Base-by-base conservation (phyloP, 139 green algal species). In the Closterium sp. region DNA sequence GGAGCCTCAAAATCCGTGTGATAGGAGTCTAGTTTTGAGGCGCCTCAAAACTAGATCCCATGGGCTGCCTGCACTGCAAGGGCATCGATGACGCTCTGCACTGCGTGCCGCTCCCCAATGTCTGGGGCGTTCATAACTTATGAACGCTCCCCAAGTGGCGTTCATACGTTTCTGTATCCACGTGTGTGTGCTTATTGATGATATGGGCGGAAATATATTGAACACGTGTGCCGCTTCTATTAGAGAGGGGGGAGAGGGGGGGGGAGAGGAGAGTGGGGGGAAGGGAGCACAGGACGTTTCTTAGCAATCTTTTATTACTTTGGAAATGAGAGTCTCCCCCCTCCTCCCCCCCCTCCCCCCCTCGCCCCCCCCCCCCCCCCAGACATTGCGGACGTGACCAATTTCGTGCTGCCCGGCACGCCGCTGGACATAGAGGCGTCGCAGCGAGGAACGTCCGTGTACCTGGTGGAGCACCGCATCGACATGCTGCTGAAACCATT, bases 81-180 rank as follows among this genome's bases (percentile, higher is more conserved):
- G 94, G 95, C 81, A 95, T 96, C 64, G 94, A 96, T 87, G 95
- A 96, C 55, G 94, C 95, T 84, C 87, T 97, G 87, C 95, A 88
- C 34, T 93, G 85, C 89, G 91, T 55, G 84, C 33, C 33, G 12
- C 92, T 96, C 43, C 94, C 93, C 87, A 96, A 96, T 90, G 95
- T n/a, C n/a, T n/a, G n/a, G n/a, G n/a, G n/a, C n/a, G n/a, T n/a
- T n/a, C n/a, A n/a, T n/a, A n/a, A n/a, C n/a, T n/a, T 96, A n/a
- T n/a, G 96, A 66, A 96, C 96, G 92, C 94, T 94, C 55, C 92
- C 96, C 93, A 89, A 96, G 25, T 38, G 90, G 92, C 19, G 92
- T 94, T 66, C 92, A 87, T 94, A 92, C 4, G 36, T 55, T 89
- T 64, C 66, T n/a, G 89, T n/a, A 19, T 25, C 66, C 19, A n/a